Evolutionary conservation across 2,329 filamentous ascomycete species (phyloP).

Genomic region (Akanthomyces muscarius): DNA sequence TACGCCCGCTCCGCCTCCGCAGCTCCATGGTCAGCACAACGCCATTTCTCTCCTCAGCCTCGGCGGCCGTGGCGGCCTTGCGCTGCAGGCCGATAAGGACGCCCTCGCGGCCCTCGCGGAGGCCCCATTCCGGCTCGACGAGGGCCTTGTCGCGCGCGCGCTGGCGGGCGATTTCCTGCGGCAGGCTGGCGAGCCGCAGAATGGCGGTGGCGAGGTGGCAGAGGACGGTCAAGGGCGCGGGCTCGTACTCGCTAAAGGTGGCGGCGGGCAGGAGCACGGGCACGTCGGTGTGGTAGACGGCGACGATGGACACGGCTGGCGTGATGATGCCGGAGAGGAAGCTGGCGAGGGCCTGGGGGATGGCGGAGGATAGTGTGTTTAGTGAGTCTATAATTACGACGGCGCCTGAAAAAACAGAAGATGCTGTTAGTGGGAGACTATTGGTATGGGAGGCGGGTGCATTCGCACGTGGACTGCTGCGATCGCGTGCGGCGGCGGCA

Average conservation of each 20-base stretch:
- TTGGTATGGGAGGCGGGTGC: background rate
- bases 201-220: constrained; percentile 86
- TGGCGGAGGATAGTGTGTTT: constrained; percentile 56
- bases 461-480: constrained; percentile 41
- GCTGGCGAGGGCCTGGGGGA: constrained; percentile 55
- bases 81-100: constrained; percentile 63
- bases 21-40: constrained; percentile 86
- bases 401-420: constrained; percentile 45
- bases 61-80: constrained; percentile 36
- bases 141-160: constrained; percentile 72
- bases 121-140: constrained; percentile 71
- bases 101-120: constrained; percentile 74
- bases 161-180: constrained; percentile 70
- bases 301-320: constrained; percentile 67
- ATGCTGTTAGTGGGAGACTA: constrained; percentile 20
- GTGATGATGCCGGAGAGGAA: constrained; percentile 68
- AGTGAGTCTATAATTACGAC: constrained; percentile 80
- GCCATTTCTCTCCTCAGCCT: constrained; percentile 28
- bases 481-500: constrained; percentile 30
- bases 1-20: constrained; percentile 74
- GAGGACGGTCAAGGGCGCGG: constrained; percentile 67
- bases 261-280: constrained; percentile 48
- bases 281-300: constrained; percentile 79
- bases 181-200: constrained; percentile 66
- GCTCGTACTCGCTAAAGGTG: constrained; percentile 53